Evolutionary conservation across 1,284 basidiomycete genomes (phyloP), one percentile per base, ranked within the genome.

Genomic region (Exobasidium cylindrosporum): DNA sequence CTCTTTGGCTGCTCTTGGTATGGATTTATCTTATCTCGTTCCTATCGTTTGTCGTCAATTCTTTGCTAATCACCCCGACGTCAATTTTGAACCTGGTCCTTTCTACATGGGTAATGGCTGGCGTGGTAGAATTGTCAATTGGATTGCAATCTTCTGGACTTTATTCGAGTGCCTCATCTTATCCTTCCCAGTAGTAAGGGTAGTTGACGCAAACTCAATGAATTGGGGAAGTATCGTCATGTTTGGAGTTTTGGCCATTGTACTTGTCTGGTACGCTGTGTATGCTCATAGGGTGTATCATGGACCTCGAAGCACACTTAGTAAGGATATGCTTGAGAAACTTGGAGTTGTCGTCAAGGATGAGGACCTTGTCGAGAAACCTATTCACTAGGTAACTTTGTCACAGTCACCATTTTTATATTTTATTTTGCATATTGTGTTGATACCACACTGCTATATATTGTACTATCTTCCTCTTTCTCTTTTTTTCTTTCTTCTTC

Each of bases 71-170:
- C 91, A 94, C 74, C 91, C 91, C 0, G 91, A 93, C 56, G 83
- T 93, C 40, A 62, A 68, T 62, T 92, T 90, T 83, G 87, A 87
- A 77, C 90, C 91, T 0, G 91, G 91, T n/a, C 91, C 91, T 21
- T 93, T 91, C 82, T 89, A 87, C 78, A 87, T 92, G 83, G 91
- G 91, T 24, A 83, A 86, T 57, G 90, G 89, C 0, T 55, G 83
- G 62, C 77, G 91, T 23, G 89, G 88, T 2, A 85, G 84, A 82
- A 73, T 83, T 14, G 84, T 85, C 68, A 91, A 92, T 74, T 64
- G 83, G 23, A 84, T 84, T 55, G 90, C 89, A 68, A 86, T 91
- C 49, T 53, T 80, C 28, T 83, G 82, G 81, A 82, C 82, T 28
- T 43, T 70, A 4, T 82, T 83, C 60, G 81, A 81, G 58, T 71